Evolutionary conservation across 768 basidiomycete genomes (phyloP), one percentile per base, ranked within the genome.

Genomic region (Termitomyces sp.): DNA sequence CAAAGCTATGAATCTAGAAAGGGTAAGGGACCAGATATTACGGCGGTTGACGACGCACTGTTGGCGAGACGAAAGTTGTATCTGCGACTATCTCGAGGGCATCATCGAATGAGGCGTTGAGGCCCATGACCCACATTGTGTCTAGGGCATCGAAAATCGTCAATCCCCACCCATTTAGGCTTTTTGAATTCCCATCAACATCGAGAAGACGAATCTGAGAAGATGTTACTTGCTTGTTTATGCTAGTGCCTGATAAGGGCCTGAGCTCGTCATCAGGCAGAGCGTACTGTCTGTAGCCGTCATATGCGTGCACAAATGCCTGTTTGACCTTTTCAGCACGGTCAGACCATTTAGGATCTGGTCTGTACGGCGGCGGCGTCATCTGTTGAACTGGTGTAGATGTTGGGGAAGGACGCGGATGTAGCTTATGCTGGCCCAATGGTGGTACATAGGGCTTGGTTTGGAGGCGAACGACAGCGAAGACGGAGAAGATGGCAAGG

Each of bases 61-160:
- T 36, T 15, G 69, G 60, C 10, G 77, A 61, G 37, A 70, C 59
- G 51, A 87, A 88, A 20, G 77, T 81, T 41, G 75, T 63, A 47
- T 75, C 72, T 8, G 76, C 71, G 18, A 87, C 70, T 33, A 77
- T 71, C 33, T 80, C 78, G 4, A 91, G 67, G 4, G 86, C 84
- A 15, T 83, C 73, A 33, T 73, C 66, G 64, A 88, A 94, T 63
- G 86, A 81, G 4, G 85, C 80, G 15, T 80, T 70, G 15, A 93
- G 72, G 10, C 80, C 90, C 84, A 94, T 88, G 49, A 95, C 73
- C 67, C 88, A 80, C 77, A 96, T 85, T 0, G 90, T 91, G 63
- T 93, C 92, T 18, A 95, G 77, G 2, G 90, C 80, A 61, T 95
- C 94, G 47, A 89, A 80, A 55, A 88, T 72, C 2, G 89, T 86